These are phyloP conservation scores for Capsella rubella DNA, from an alignment of 441 rosid genomes.

Conservation along the genomic window DNA sequence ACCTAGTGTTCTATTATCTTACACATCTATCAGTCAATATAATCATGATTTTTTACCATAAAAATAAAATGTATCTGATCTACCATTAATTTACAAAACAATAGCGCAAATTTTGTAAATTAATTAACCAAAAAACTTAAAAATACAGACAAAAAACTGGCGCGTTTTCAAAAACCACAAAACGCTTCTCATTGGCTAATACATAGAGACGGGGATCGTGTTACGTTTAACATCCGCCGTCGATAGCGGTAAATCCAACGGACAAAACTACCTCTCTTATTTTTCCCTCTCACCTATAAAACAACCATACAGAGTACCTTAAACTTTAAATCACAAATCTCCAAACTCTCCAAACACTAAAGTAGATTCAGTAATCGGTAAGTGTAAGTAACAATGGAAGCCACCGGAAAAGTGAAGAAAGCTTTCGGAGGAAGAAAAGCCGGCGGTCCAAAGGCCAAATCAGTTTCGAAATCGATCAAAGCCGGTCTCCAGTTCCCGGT, in stretches of 20 bases:
- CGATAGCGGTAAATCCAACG: constrained; percentile 34
- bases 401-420: constrained; percentile 45
- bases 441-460: constrained; percentile 45
- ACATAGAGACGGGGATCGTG: constrained; percentile 22
- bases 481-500: constrained; percentile 51
- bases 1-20: no score
- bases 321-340: neutral
- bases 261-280: neutral
- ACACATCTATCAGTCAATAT: neutral
- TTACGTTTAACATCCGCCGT: neutral
- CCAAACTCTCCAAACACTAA: neutral
- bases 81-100: neutral
- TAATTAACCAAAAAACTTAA: no score
- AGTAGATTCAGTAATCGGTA: neutral
- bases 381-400: constrained; percentile 17
- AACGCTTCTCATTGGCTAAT: constrained; percentile 26
- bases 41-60: neutral
- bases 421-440: constrained; percentile 48
- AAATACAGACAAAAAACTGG: neutral
- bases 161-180: neutral
- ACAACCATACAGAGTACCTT: neutral
- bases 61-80: neutral
- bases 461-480: constrained; percentile 43
- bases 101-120: neutral
- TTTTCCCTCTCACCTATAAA: constrained; percentile 5